Base-by-base conservation (phyloP, 306 rosid genomes). In the Citrullus colocynthis region DNA sequence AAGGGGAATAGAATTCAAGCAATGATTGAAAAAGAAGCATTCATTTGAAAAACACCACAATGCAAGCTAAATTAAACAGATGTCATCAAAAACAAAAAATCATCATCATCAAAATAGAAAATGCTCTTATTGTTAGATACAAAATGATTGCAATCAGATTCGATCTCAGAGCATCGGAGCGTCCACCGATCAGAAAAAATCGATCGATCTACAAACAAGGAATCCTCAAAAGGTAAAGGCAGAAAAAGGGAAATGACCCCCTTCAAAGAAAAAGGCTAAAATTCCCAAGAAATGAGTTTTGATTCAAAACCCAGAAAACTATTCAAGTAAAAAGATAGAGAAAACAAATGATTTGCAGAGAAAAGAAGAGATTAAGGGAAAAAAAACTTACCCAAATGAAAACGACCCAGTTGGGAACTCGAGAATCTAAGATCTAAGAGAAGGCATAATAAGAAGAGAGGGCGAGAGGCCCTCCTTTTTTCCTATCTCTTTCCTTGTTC, bases 371-470 rank as follows among this genome's bases (percentile, higher is more conserved):
- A 8, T 6, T 9, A 42, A 0, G 34, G 3, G 5, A n/a, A 42
- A 24, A 39, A 36, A 21, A 39, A 60, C 70, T 41, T 58, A 91
- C 91, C 91, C 15, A 87, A 88, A 85, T 81, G 88, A 88, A 80
- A 88, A 88, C 84, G 85, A 86, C 90, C 90, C 96, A 91, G 87
- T 86, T 85, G 89, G 84, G 81, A 81, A 83, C 80, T 84, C 62
- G 79, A 82, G 83, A 85, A 91, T 82, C 91, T 89, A 93, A 91
- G 98, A 93, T 93, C 97, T 88, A 87, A 85, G 88, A 85, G 86
- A 85, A 90, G 78, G 90, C 90, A 84, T 88, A 87, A 87, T 58
- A 84, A 78, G 88, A 80, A 85, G 87, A 89, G 97, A 93, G 97
- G 91, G 98, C 98, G 84, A 83, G 79, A 86, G 92, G 90, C 91